Percentiles rank a stretch among this genome's conserved stretches.
phyloP scores from a whole-genome alignment of 2,329 filamentous ascomycete species.

The Dothistroma septosporum region DNA sequence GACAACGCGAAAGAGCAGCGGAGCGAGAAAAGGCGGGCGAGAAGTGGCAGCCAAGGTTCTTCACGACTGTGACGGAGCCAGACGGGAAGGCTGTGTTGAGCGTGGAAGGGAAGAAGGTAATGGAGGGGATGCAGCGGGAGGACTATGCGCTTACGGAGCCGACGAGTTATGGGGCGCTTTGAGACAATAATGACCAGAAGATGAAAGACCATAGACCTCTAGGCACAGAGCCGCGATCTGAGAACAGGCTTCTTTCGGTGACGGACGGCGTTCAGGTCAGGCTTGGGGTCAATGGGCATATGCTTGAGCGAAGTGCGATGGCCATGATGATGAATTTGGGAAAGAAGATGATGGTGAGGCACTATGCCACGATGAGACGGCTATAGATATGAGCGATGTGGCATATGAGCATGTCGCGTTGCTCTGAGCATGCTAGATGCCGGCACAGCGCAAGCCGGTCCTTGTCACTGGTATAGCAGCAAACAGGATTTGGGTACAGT shows the following conservation, averaged over 20 bases:
- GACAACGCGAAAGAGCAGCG: conserved; percentile 77
- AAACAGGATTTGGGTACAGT: background rate
- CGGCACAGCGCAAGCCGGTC: background rate
- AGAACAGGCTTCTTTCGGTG: background rate
- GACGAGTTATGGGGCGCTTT: conserved; percentile 38
- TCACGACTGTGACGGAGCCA: conserved; percentile 59
- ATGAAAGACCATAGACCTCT: background rate
- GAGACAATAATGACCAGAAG: background rate
- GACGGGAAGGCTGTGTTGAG: conserved; percentile 61
- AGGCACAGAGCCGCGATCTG: background rate
- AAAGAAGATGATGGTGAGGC: background rate
- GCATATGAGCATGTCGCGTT: background rate
- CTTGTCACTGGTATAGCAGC: background rate
- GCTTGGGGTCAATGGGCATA: too few relatives aligned
- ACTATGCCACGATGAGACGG: background rate
- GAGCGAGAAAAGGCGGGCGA: conserved; percentile 67
- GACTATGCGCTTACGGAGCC: conserved; percentile 48
- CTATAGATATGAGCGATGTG: background rate
- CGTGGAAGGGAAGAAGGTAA: conserved; percentile 55
- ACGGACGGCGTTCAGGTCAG: background rate
- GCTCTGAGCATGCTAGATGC: background rate
- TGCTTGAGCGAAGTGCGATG: too few relatives aligned
- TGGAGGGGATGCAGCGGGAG: conserved; percentile 54
- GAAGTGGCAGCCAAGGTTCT: conserved; percentile 84
- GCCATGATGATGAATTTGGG: background rate